Conservation (phyloP, 495 filamentous ascomycete genomes). For the Usnea hakonensis region DNA sequence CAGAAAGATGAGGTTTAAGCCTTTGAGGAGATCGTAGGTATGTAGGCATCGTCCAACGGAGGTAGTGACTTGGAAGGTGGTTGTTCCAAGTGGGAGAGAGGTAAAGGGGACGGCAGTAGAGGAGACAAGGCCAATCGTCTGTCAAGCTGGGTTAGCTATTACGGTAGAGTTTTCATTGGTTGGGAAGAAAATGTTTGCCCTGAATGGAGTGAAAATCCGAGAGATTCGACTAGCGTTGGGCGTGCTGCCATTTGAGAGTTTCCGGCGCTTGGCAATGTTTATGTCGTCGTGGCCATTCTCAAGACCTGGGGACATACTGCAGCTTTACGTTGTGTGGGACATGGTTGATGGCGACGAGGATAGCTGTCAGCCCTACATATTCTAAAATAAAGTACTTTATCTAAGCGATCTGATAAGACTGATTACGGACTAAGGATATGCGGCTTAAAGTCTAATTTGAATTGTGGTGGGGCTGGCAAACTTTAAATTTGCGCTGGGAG, state of each 20-base stretch:
- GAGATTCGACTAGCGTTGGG: conserved; percentile 41
- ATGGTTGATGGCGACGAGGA: background rate
- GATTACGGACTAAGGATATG: no score
- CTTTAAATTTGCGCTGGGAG: no score
- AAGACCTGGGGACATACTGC: conserved; percentile 10
- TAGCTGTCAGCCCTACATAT: no score
- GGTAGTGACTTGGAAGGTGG: conserved; percentile 94
- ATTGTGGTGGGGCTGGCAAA: no score
- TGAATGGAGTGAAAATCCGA: conserved; percentile 81
- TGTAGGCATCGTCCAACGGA: conserved; percentile 83
- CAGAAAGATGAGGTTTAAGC: conserved; percentile 84
- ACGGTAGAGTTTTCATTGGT: background rate
- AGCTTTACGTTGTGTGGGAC: background rate
- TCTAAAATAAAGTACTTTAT: no score
- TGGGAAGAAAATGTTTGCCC: conserved; percentile 53
- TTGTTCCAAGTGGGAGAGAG: conserved; percentile 77
- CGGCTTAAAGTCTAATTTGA: no score
- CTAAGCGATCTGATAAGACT: no score
- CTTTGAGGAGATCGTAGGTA: conserved; percentile 85
- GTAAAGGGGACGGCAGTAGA: conserved; percentile 85
- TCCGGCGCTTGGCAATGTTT: conserved; percentile 61
- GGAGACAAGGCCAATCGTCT: conserved; percentile 91
- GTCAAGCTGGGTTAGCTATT: conserved; percentile 13
- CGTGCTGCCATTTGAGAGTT: conserved; percentile 32
- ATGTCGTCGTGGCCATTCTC: conserved; percentile 34